A percentile compares a stretch with the other conserved stretches of the same genome.
Evolutionary conservation across 306 rosid species (phyloP).

Genomic region (Sicyos baderoa): DNA sequence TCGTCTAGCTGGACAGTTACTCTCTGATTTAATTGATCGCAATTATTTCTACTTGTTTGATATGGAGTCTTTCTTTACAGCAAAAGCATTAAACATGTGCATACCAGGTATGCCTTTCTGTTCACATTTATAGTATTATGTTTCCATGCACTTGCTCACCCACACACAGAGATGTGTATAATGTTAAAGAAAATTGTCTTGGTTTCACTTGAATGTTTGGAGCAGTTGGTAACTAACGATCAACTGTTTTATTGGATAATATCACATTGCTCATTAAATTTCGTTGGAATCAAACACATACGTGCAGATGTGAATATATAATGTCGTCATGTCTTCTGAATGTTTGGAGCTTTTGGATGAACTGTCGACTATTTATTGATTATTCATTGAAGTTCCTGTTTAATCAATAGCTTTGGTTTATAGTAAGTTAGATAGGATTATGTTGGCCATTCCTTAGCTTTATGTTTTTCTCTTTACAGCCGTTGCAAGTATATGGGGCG

Average conservation of each 20-base stretch:
- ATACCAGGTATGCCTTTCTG: conserved; percentile 60
- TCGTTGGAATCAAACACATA: background rate
- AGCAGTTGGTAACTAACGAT: background rate
- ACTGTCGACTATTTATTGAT: background rate
- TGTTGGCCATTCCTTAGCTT: background rate
- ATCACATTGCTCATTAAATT: background rate
- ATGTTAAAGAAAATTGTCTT: background rate
- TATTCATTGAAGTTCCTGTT: background rate
- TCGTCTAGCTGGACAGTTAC: conserved; percentile 94
- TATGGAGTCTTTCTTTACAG: conserved; percentile 98
- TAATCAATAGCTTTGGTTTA: background rate
- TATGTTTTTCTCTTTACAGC: too few relatives aligned
- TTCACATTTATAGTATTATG: background rate
- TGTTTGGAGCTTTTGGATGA: conserved; percentile 1
- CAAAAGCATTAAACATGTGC: conserved; percentile 98
- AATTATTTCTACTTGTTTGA: conserved; percentile 96
- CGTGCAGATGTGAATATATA: background rate
- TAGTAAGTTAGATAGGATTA: background rate
- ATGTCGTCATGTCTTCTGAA: background rate
- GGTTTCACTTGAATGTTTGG: background rate
- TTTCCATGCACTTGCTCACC: background rate
- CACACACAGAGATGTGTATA: background rate
- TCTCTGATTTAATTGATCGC: conserved; percentile 88
- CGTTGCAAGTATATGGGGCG: too few relatives aligned
- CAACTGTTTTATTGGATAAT: background rate